Percentiles rank a stretch among this genome's conserved stretches.
phyloP scores from a whole-genome alignment of 805 yeast species.

The Saturnispora serradocipensis region DNA sequence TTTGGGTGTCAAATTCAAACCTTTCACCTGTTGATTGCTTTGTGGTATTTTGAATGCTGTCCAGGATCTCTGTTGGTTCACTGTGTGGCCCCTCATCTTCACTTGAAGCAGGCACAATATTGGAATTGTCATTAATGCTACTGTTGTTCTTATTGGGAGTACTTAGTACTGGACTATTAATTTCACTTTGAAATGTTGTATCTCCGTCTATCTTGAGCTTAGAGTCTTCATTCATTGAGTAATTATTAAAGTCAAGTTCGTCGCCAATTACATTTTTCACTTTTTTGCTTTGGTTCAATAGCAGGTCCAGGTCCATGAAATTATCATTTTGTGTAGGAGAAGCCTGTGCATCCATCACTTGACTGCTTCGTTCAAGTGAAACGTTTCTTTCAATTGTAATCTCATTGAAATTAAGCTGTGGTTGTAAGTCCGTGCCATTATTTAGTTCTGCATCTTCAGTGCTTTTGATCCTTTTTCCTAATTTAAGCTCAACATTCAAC shows the following conservation, averaged over 20 bases:
- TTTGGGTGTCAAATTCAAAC: neutral
- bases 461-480: neutral
- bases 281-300: neutral
- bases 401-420: neutral
- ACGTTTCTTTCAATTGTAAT: neutral
- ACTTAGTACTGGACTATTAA: neutral
- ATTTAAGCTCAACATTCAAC: neutral
- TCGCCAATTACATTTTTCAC: slow-evolving; percentile 2
- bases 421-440: neutral
- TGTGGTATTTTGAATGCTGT: neutral
- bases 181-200: neutral
- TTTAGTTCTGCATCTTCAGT: neutral
- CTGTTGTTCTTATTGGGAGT: neutral
- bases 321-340: slow-evolving; percentile 7
- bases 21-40: neutral
- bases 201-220: neutral
- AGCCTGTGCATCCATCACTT: slow-evolving; percentile 3
- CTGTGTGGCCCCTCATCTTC: neutral
- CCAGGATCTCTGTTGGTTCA: neutral
- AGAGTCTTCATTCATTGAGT: slow-evolving; percentile 2
- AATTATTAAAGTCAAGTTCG: slow-evolving; percentile 6
- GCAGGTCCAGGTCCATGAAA: neutral
- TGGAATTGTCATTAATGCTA: neutral
- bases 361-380: neutral
- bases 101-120: neutral